These are phyloP conservation scores for Candida glucosophila DNA, from an alignment of 1,139 yeast genomes.

Conservation along the genomic window DNA sequence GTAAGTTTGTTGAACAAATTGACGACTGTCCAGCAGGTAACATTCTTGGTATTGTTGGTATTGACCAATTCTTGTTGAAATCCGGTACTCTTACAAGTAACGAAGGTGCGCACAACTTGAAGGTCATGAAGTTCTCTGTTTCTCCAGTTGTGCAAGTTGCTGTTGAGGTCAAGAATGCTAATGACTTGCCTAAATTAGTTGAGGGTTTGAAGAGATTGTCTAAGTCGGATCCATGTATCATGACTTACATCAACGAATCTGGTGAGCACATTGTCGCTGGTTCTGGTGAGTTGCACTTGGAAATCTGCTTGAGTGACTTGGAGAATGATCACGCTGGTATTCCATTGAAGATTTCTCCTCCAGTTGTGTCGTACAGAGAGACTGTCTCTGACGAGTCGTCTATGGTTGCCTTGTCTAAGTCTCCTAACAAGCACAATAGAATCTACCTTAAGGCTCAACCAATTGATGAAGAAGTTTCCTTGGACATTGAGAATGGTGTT, in stretches of 20 bases:
- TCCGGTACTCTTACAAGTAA: constrained; percentile 98
- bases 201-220: constrained; percentile 99
- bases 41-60: constrained; percentile 99
- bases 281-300: constrained; percentile 99
- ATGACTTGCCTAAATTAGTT: constrained; percentile 98
- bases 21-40: constrained; percentile 99
- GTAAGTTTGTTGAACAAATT: constrained; percentile 95
- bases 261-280: constrained; percentile 99
- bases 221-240: constrained; percentile 98
- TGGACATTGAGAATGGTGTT: constrained; percentile 89
- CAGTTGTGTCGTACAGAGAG: constrained; percentile 98
- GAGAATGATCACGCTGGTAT: constrained; percentile 99
- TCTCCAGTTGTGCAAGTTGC: constrained; percentile 99
- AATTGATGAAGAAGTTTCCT: constrained; percentile 83
- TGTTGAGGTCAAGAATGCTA: constrained; percentile 99
- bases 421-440: constrained; percentile 99
- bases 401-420: constrained; percentile 94
- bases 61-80: constrained; percentile 98
- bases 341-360: constrained; percentile 96
- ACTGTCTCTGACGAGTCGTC: constrained; percentile 91
- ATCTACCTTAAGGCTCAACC: constrained; percentile 97
- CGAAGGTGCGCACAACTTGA: constrained; percentile 97
- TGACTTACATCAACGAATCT: constrained; percentile 77
- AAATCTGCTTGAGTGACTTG: constrained; percentile 92
- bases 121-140: constrained; percentile 99